Evolutionary conservation across 306 rosid species (phyloP), one percentile per base, ranked within the genome.

Genomic region (Corylus heterophylla): DNA sequence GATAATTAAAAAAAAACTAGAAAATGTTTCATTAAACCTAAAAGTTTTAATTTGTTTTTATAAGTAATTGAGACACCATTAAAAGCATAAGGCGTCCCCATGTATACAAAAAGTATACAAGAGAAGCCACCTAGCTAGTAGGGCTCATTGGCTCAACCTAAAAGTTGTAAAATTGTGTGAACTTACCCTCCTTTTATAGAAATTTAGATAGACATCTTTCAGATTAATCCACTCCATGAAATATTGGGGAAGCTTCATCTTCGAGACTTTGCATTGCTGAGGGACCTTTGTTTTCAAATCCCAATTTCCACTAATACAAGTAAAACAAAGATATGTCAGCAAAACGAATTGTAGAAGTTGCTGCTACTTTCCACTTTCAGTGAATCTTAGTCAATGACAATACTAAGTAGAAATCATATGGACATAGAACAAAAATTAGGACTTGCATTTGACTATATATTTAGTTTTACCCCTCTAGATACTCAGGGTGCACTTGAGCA

Each of bases 261-360:
- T 88, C 31, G 95, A 90, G 74, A 92, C 97, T 74, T 86, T 89
- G 87, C 98, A 94, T 80, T 94, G 98, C 86, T 88, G 91, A 82
- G 94, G 97, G 79, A 92, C 87, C 89, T 94, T 93, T 76, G 97
- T 94, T 85, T 94, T 92, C 85, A 94, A 78, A 89, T 94, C 98
- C 98, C 97, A 94, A 86, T 94, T 94, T 87, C 98, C 98, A 84
- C 97, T 92, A 74, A 76, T 81, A 74, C 74, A 77, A 81, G 64
- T 12, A 45, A 27, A 67, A 78, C 67, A 78, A 61, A 52, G 63
- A 45, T 17, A 56, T 11, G 49, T 75, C 63, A 79, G 76, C 74
- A 63, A 67, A 50, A 12, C 54, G 75, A 77, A 76, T 55, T 70
- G 69, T 18, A 37, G 37, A 37, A 48, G 37, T 56, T 48, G 49